phyloP scores from a whole-genome alignment of 768 basidiomycete genomes.

The Lactifluus volemus region DNA sequence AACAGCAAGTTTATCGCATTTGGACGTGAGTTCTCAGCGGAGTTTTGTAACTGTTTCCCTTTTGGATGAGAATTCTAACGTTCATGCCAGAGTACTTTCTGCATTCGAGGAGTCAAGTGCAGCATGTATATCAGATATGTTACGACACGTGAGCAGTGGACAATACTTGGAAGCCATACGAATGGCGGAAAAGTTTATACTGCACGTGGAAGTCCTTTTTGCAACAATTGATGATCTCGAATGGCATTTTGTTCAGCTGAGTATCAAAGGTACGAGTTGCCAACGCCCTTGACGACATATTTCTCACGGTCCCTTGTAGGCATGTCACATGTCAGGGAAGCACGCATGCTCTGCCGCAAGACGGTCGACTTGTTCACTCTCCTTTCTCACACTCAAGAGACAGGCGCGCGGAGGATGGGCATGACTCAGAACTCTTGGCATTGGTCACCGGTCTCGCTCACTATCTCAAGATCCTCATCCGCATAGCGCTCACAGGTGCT shows the following conservation, averaged over 20 bases:
- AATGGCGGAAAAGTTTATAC: constrained; percentile 97
- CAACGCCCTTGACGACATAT: background rate
- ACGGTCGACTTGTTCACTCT: constrained; percentile 97
- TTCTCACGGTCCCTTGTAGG: constrained; percentile 36
- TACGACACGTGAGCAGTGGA: constrained; percentile 93
- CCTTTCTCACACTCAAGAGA: constrained; percentile 91
- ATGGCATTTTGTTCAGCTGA: constrained; percentile 69
- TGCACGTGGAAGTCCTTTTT: constrained; percentile 97
- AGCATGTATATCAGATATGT: constrained; percentile 98
- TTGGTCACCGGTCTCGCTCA: constrained; percentile 98
- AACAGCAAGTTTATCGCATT: constrained; percentile 95
- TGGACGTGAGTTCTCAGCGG: constrained; percentile 71
- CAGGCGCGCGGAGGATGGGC: constrained; percentile 81
- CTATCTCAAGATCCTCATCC: constrained; percentile 98
- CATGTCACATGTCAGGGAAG: constrained; percentile 97
- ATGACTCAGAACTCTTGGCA: constrained; percentile 97
- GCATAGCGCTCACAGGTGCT: constrained; percentile 93
- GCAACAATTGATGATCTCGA: constrained; percentile 96
- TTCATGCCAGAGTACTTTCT: constrained; percentile 66
- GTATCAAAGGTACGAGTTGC: constrained; percentile 64
- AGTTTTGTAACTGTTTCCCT: background rate
- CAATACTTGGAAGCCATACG: constrained; percentile 95
- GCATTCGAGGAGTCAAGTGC: constrained; percentile 99
- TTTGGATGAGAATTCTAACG: constrained; percentile 2
- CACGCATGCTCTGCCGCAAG: constrained; percentile 96